These are phyloP conservation scores for Apiospora hydei DNA, from an alignment of 2,329 filamentous ascomycete species.

Conservation along the genomic window DNA sequence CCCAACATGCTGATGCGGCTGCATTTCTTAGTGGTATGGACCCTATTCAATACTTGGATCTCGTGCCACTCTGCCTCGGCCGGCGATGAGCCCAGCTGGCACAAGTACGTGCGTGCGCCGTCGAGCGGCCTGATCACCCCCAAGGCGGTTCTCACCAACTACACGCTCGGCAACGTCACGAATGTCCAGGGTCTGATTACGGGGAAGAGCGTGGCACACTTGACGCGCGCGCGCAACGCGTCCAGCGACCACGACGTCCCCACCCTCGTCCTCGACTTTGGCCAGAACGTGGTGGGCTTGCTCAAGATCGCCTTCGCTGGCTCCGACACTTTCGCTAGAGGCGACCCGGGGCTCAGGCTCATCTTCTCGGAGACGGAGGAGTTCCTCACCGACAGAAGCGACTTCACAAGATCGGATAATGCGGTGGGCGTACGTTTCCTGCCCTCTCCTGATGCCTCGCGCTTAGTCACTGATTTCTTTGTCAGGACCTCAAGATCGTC, in stretches of 20 bases:
- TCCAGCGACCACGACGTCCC: constrained; percentile 39
- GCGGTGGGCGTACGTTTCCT: constrained; percentile 31
- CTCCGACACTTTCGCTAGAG: constrained; percentile 35
- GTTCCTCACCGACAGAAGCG: constrained; percentile 52
- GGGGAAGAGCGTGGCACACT: constrained; percentile 40
- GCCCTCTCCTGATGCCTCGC: not conserved
- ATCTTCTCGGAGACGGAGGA: constrained; percentile 58
- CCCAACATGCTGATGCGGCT: constrained; percentile 23
- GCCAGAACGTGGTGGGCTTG: constrained; percentile 54
- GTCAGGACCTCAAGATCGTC: constrained; percentile 42
- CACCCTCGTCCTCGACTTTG: constrained; percentile 57
- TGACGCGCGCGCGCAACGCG: constrained; percentile 35
- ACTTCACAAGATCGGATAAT: constrained; percentile 58
- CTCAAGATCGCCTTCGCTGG: constrained; percentile 52
- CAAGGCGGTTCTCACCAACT: constrained; percentile 39
- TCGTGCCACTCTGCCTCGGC: not conserved
- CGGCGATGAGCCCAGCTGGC: constrained; percentile 41
- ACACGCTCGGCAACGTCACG: constrained; percentile 47
- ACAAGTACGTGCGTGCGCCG: constrained; percentile 49
- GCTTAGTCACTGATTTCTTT: constrained; percentile 28
- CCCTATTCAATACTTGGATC: constrained; percentile 21
- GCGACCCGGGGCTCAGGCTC: constrained; percentile 50
- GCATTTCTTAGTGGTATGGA: constrained; percentile 23
- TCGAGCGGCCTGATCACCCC: constrained; percentile 42
- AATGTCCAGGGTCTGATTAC: constrained; percentile 46